phyloP scores from a whole-genome alignment of 164 flowering plant genomes.

The Magnolia sinica region DNA sequence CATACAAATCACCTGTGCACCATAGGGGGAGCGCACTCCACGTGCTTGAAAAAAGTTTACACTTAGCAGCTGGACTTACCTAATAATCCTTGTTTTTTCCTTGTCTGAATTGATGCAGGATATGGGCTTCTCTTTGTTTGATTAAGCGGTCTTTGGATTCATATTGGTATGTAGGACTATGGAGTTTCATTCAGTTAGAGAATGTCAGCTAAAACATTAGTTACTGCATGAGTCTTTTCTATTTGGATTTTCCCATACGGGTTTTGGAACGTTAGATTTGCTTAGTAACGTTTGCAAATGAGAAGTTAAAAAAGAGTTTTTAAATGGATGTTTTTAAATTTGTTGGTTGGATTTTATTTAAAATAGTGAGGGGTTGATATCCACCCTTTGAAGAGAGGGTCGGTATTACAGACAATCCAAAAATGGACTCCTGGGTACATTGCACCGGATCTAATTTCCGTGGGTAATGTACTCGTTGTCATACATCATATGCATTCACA shows the following conservation, averaged over 20 bases:
- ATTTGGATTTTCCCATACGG: background rate
- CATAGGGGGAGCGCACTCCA: no score
- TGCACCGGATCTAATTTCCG: no score
- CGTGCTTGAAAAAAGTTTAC: no score
- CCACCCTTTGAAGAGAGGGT: no score
- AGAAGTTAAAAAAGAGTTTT: background rate
- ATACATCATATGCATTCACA: no score
- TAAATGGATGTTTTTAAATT: background rate
- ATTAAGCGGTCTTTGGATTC: constrained; percentile 19
- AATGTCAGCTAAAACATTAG: background rate
- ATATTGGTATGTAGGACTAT: background rate
- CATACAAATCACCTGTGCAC: no score
- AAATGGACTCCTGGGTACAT: no score
- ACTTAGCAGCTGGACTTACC: no score
- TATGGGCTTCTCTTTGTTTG: constrained; percentile 51
- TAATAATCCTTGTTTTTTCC: background rate
- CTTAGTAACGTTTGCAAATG: background rate
- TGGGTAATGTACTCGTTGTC: no score
- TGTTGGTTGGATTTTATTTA: no score
- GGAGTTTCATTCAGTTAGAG: background rate
- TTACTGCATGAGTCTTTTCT: background rate
- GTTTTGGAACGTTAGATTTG: background rate
- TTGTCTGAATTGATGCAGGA: constrained; percentile 32
- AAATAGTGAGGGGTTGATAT: no score
- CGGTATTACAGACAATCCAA: no score